Percentiles rank a stretch among this genome's conserved stretches.
phyloP scores from a whole-genome alignment of 2,329 filamentous ascomycete species.

The Aspergillaceae sp. region DNA sequence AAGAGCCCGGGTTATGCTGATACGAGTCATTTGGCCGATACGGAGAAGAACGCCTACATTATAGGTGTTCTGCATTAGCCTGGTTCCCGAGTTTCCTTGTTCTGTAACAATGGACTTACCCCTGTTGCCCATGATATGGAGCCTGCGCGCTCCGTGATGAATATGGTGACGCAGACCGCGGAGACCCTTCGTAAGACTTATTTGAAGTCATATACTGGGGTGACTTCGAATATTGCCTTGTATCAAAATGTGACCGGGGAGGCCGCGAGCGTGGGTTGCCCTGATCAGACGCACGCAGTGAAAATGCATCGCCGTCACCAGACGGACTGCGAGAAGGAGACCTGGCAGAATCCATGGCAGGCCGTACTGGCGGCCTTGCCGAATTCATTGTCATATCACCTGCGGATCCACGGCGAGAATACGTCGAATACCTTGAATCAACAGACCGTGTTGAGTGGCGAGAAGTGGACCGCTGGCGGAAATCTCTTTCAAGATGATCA shows the following conservation, averaged over 20 bases:
- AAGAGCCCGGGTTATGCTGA: constrained; percentile 41
- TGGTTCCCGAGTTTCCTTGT: constrained; percentile 6
- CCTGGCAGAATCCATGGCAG: no score
- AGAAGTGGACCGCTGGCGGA: constrained; percentile 26
- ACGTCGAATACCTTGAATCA: constrained; percentile 22
- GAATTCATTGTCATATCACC: constrained; percentile 19
- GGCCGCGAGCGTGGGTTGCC: constrained; percentile 26
- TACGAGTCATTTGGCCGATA: constrained; percentile 52
- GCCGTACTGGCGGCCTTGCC: constrained; percentile 9
- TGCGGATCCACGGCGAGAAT: constrained; percentile 16
- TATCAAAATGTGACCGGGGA: constrained; percentile 34
- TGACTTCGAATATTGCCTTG: constrained; percentile 48
- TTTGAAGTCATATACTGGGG: constrained; percentile 49
- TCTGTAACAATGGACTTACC: constrained; percentile 33
- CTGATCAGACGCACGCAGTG: constrained; percentile 16
- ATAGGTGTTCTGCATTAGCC: constrained; percentile 27
- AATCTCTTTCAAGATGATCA: constrained; percentile 17
- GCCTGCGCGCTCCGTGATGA: constrained; percentile 48
- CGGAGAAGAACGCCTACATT: constrained; percentile 53
- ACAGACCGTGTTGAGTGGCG: constrained; percentile 26
- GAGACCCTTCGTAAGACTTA: constrained; percentile 51
- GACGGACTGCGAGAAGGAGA: constrained; percentile 8
- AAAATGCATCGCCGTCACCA: constrained; percentile 25
- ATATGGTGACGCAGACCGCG: constrained; percentile 55
- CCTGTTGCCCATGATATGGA: constrained; percentile 41